Conservation (phyloP, 1,284 basidiomycete species). For the Malassezia brasiliensis region DNA sequence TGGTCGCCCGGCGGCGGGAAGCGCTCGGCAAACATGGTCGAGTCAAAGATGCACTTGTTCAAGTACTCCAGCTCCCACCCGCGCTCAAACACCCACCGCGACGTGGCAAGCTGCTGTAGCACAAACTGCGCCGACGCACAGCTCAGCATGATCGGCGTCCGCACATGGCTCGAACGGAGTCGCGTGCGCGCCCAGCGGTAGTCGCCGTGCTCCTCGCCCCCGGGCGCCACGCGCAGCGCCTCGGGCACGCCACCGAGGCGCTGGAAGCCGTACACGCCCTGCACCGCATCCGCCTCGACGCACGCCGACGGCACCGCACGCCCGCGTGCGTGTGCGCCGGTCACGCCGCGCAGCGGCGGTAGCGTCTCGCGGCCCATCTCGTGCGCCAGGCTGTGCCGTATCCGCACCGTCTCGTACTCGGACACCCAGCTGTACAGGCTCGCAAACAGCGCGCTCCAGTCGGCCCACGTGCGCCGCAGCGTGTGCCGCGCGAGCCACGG, state of each 20-base stretch:
- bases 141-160: slow-evolving; percentile 23
- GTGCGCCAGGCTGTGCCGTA: slow-evolving; percentile 28
- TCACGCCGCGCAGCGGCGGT: not conserved
- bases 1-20: slow-evolving; percentile 36
- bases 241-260: slow-evolving; percentile 35
- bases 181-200: slow-evolving; percentile 38
- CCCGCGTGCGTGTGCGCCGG: not conserved
- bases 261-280: slow-evolving; percentile 26
- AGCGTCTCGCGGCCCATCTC: slow-evolving; percentile 24
- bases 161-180: slow-evolving; percentile 28
- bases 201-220: slow-evolving; percentile 31
- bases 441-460: slow-evolving; percentile 30
- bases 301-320: slow-evolving; percentile 9
- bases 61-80: slow-evolving; percentile 47
- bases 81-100: slow-evolving; percentile 26
- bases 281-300: slow-evolving; percentile 28
- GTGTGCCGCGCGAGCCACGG: not conserved
- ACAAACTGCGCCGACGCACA: slow-evolving; percentile 27
- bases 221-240: slow-evolving; percentile 27
- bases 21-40: slow-evolving; percentile 27
- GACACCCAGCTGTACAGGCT: slow-evolving; percentile 38
- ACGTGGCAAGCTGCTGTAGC: slow-evolving; percentile 23
- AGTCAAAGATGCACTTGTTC: slow-evolving; percentile 40
- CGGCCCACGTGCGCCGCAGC: slow-evolving; percentile 28
- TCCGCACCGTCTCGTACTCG: slow-evolving; percentile 35